Conservation (phyloP, 148 eudicot genomes). For the Cornus suecica region DNA sequence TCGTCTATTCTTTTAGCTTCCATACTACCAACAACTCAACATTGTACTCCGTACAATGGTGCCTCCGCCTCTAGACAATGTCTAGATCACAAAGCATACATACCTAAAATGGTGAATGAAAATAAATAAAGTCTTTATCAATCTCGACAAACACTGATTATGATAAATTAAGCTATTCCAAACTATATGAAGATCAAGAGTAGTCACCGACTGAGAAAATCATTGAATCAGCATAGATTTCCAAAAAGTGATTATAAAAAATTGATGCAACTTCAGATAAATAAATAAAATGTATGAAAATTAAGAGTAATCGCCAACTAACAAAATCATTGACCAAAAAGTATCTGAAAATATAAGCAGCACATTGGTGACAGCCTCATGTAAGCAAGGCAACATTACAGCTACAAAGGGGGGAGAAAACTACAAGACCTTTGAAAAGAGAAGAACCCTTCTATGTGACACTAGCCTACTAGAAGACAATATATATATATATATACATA, state of each 20-base stretch:
- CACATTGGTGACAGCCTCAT: neutral
- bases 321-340: neutral
- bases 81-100: neutral
- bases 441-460: neutral
- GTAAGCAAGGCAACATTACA: neutral
- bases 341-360: neutral
- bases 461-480: neutral
- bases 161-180: neutral
- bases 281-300: too few relatives aligned
- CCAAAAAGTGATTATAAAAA: too few relatives aligned
- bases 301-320: neutral
- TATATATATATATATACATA: too few relatives aligned
- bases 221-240: neutral
- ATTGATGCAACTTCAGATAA: neutral
- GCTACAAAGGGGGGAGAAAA: neutral
- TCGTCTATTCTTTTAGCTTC: slow-evolving; percentile 65
- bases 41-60: neutral
- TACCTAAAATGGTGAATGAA: neutral
- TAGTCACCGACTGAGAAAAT: neutral
- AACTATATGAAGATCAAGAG: neutral
- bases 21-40: slow-evolving; percentile 33
- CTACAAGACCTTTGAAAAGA: neutral
- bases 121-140: neutral
- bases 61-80: neutral
- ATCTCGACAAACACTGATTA: neutral